Base-by-base conservation (phyloP, 805 yeast species). In the Maudiozyma pseudohumilis region DNA sequence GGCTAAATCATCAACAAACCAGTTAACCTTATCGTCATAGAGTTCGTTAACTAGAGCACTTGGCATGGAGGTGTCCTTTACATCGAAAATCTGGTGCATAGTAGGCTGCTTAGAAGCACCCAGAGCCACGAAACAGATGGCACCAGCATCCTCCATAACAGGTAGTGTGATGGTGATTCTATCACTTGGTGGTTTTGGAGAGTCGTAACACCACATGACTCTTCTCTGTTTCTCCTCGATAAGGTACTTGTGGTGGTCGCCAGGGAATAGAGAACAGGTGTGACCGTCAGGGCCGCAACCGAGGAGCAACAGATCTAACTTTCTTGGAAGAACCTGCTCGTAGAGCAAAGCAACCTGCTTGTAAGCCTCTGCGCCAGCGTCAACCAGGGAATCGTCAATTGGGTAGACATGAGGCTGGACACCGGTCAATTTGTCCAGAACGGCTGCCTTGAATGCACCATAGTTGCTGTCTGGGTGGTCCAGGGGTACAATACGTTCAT, bases 271-370 rank as follows among this genome's bases (percentile, higher is more conserved):
- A 1, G 96, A 87, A 64, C 95, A 84, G 5, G 95, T 87, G 60
- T 87, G 96, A 27, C 96, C 96, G 53, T 87, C 96, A 25, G 96
- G 96, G 6, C 96, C 96, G 58, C 92, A 82, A 17, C 96, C 96
- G 45, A 87, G 68, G 39, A 86, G 64, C 17, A 87, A 64, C 49
- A 86, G 64, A 59, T 87, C 95, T 23, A 74, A 51, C 4, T 43
- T 43, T 5, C 42, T 27, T 8, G 89, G 85, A 36, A 87, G 60
- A 30, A 66, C 63, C 1, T 65, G 42, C 45, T 72, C 79, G 59
- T 87, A 87, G 33, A 72, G 78, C 13, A 53, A 46, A 4, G 94
- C 87, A 48, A 83, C 74, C 30, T 63, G 68, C 30, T 69, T 70
- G 38, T 68, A 68, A 16, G 73, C 67, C 3, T 74, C 61, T 23